Conservation (phyloP, 192 early-diverging fungal genomes). For the Podila epicladia region DNA sequence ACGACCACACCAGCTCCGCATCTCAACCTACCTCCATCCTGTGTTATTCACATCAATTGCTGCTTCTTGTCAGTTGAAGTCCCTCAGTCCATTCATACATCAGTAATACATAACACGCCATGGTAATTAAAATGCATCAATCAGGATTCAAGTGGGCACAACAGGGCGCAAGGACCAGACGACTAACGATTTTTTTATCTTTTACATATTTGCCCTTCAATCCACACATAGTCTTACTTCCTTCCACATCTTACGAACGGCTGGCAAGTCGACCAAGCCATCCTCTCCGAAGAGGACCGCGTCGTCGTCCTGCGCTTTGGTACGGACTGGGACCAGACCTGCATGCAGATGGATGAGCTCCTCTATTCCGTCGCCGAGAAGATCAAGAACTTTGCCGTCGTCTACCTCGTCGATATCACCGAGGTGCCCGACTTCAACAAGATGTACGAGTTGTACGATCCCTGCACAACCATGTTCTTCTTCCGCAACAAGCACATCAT, state of each 20-base stretch:
- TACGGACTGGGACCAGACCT: conserved; percentile 93
- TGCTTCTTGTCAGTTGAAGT: too few relatives aligned
- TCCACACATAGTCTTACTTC: conserved; percentile 57
- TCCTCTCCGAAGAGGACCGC: conserved; percentile 96
- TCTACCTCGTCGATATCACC: conserved; percentile 95
- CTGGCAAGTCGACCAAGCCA: conserved; percentile 99
- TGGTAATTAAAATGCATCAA: too few relatives aligned
- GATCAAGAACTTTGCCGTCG: conserved; percentile 98
- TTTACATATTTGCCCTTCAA: too few relatives aligned
- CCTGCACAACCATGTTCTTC: conserved; percentile 98
- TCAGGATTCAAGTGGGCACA: too few relatives aligned
- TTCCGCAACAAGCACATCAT: conserved; percentile 97
- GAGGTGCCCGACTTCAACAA: conserved; percentile 94
- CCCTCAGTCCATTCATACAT: too few relatives aligned
- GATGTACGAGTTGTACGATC: conserved; percentile 99
- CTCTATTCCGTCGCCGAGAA: conserved; percentile 93
- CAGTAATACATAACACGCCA: too few relatives aligned
- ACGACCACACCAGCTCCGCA: too few relatives aligned
- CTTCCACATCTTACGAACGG: conserved; percentile 75
- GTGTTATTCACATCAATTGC: not conserved
- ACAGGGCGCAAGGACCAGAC: not conserved
- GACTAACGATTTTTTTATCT: not conserved
- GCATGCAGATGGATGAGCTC: conserved; percentile 99
- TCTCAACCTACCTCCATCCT: too few relatives aligned
- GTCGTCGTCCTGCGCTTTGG: conserved; percentile 98